Base-by-base conservation (phyloP, 768 basidiomycete genomes). In the Boletus edulis region DNA sequence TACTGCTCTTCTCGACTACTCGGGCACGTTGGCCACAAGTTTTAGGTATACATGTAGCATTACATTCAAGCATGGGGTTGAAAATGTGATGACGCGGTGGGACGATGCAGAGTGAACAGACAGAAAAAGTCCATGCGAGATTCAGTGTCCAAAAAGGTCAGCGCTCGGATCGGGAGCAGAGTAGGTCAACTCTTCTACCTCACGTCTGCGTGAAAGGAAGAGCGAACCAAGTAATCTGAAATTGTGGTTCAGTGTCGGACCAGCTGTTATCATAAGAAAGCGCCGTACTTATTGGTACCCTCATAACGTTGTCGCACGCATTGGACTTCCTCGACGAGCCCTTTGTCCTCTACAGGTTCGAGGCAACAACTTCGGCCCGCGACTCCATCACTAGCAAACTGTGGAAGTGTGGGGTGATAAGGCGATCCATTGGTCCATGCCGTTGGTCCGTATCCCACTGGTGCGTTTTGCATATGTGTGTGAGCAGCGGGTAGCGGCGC, bases 301-400 rank as follows among this genome's bases (percentile, higher is more conserved):
- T 84, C 85, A 54, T 91, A 91, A 14, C 76, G 79, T 55, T 84
- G 78, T 43, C 75, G 75, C 15, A 87, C 85, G 14, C 68, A 71
- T 34, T 72, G 64, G 2, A 73, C 68, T 67, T 86, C 81, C 48
- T 79, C 60, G 41, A 65, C 52, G 38, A 66, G 53, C 52, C 62
- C 62, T 49, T 59, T 54, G 13, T 46, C 54, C 51, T 52, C 56
- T 24, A 29, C 52, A 60, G 52, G 17, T 17, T 12, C 43, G 12
- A 45, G 17, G n/a, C 12, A 14, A 49, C 14, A 39, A 27, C 31
- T 46, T 49, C 46, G 52, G 43, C 27, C 41, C 12, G 45, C 31
- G 9, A 40, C 52, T 18, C 24, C 44, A 45, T 41, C 45, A 44
- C 38, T 24, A 46, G 51, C 22, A 45, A 53, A 22, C 13, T 48